These are phyloP conservation scores for Oryza longistaminata DNA, from an alignment of 176 grass and related monocot species.

Conservation along the genomic window DNA sequence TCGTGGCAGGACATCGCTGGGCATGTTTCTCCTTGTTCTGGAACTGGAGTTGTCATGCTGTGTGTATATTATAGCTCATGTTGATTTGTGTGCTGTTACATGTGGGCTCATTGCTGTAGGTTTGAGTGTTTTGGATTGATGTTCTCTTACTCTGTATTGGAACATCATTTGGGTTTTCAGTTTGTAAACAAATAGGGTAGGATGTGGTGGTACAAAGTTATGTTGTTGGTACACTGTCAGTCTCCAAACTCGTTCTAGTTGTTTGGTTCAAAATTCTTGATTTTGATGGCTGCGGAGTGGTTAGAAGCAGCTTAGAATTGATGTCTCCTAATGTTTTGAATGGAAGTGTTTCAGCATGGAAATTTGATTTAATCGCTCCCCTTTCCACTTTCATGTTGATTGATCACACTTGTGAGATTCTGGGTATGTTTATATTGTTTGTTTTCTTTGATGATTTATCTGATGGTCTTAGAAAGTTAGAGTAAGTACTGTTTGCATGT, in stretches of 20 bases:
- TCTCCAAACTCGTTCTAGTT: neutral
- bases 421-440: neutral
- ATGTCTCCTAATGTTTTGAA: neutral
- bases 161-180: neutral
- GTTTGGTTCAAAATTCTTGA: neutral
- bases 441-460: neutral
- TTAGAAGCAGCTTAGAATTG: neutral
- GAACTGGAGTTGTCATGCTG: neutral
- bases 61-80: neutral
- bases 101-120: neutral
- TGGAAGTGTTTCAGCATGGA: neutral
- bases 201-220: neutral
- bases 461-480: neutral
- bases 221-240: neutral
- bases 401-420: neutral
- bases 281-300: neutral
- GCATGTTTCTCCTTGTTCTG: neutral
- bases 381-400: neutral
- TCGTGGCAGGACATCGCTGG: neutral
- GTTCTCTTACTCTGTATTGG: neutral
- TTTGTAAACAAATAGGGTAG: neutral
- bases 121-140: neutral
- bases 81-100: neutral
- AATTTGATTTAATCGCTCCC: neutral
- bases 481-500: neutral